Conservation (phyloP, 352 stramenopile species). For the Pythium utonaiense region DNA sequence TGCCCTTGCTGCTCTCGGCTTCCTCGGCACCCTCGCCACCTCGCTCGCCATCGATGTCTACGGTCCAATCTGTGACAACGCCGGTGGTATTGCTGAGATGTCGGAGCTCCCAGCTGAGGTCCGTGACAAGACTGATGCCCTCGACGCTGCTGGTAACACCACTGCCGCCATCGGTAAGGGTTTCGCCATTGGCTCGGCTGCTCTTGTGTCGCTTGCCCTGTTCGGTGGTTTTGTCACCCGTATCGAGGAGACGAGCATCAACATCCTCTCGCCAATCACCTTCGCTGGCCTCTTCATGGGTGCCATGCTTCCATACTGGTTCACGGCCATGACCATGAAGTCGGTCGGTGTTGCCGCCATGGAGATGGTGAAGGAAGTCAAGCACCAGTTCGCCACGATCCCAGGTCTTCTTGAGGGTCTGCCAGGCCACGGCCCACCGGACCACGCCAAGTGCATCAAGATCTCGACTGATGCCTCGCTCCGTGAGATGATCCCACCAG, state of each 20-base stretch:
- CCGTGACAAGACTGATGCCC: conserved; percentile 88
- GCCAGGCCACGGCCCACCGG: conserved; percentile 76
- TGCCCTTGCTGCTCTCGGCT: conserved; percentile 95
- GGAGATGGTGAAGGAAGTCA: conserved; percentile 99
- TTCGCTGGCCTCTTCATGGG: conserved; percentile 99
- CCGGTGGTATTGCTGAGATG: conserved; percentile 93
- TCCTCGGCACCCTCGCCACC: conserved; percentile 98
- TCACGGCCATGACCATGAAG: conserved; percentile 99
- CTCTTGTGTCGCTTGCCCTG: conserved; percentile 93
- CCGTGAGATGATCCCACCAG: conserved; percentile 98
- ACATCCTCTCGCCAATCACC: conserved; percentile 95
- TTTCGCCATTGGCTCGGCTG: conserved; percentile 96
- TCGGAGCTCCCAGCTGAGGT: conserved; percentile 88
- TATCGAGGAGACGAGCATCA: conserved; percentile 84
- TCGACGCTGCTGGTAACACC: conserved; percentile 93
- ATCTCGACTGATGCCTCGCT: conserved; percentile 99
- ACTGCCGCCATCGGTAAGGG: conserved; percentile 90
- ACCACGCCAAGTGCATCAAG: conserved; percentile 95
- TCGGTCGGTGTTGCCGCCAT: conserved; percentile 97
- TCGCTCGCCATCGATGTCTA: conserved; percentile 97
- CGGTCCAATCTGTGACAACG: conserved; percentile 93
- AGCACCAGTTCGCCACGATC: conserved; percentile 98
- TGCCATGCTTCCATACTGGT: conserved; percentile 99
- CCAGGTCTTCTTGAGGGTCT: conserved; percentile 96
- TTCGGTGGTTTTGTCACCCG: conserved; percentile 94